These are phyloP conservation scores for Coemansia umbellata DNA, from an alignment of 192 early-diverging fungal species.

Conservation along the genomic window DNA sequence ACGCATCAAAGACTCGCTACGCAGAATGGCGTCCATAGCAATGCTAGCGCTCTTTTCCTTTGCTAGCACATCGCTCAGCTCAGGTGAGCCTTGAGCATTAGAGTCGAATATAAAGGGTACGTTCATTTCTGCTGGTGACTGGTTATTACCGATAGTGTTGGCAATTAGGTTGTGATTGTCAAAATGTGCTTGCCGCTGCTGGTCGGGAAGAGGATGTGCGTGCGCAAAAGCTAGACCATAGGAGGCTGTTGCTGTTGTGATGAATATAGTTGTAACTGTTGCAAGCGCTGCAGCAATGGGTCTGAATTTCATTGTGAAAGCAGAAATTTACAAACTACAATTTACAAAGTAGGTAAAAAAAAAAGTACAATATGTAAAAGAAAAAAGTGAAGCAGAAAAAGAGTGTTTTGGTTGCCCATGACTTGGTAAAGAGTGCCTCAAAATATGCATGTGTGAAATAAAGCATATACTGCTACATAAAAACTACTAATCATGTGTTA, in stretches of 20 bases:
- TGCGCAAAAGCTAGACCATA: constrained; percentile 7
- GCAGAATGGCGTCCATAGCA: constrained; percentile 43
- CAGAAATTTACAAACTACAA: not conserved
- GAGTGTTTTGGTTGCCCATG: not conserved
- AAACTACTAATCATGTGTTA: no score
- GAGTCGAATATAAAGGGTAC: constrained; percentile 34
- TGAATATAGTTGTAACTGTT: constrained; percentile 6
- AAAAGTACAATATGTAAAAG: not conserved
- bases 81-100: constrained; percentile 16
- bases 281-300: constrained; percentile 10
- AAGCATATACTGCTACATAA: no score
- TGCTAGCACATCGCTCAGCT: constrained; percentile 37
- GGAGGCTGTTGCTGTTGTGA: constrained; percentile 6
- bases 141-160: not conserved
- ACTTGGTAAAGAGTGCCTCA: no score
- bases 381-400: not conserved
- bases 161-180: not conserved
- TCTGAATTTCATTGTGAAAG: constrained; percentile 7
- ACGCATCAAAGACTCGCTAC: constrained; percentile 36
- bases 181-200: constrained; percentile 23
- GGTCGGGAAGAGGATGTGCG: constrained; percentile 14
- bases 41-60: constrained; percentile 41
- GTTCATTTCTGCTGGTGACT: constrained; percentile 4
- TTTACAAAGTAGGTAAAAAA: not conserved
- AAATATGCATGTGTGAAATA: no score